phyloP scores from a whole-genome alignment of 1,139 yeast species.

The Saccharomyces uvarum region DNA sequence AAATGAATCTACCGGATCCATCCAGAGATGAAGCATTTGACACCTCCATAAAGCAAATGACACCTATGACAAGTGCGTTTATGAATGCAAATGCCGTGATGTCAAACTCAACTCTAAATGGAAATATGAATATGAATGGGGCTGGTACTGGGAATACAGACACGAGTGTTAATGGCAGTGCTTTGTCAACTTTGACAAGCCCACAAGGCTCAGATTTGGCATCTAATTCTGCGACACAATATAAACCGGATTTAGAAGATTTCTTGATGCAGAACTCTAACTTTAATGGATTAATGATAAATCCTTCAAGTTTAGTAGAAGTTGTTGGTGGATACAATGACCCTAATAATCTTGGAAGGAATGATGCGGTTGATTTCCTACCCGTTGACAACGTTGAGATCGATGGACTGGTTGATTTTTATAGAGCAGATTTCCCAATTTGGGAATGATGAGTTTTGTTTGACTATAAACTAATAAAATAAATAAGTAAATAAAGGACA shows the following conservation, averaged over 20 bases:
- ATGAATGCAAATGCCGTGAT: neutral
- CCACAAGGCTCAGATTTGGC: constrained; percentile 17
- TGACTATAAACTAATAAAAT: neutral
- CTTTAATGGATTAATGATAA: constrained; percentile 26
- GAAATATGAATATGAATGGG: neutral
- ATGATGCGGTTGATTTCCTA: constrained; percentile 17
- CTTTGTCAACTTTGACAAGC: constrained; percentile 5
- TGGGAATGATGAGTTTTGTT: constrained; percentile 13
- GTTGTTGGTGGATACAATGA: constrained; percentile 28
- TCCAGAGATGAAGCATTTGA: constrained; percentile 1
- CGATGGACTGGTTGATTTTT: constrained; percentile 18
- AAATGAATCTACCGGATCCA: constrained; percentile 9
- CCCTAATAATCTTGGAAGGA: constrained; percentile 10
- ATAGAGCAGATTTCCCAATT: constrained; percentile 17
- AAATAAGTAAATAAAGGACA: neutral
- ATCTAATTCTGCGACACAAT: constrained; percentile 2
- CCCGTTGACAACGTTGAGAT: constrained; percentile 25
- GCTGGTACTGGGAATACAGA: constrained; percentile 4
- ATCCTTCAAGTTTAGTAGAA: constrained; percentile 29
- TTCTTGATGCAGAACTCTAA: constrained; percentile 28
- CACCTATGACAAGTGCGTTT: neutral
- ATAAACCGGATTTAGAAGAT: constrained; percentile 30
- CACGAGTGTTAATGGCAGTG: constrained; percentile 4
- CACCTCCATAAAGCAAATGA: neutral
- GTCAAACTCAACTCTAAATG: constrained; percentile 1